These are phyloP conservation scores for Kwoniella newhampshirensis DNA, from an alignment of 768 basidiomycete species.

Conservation along the genomic window DNA sequence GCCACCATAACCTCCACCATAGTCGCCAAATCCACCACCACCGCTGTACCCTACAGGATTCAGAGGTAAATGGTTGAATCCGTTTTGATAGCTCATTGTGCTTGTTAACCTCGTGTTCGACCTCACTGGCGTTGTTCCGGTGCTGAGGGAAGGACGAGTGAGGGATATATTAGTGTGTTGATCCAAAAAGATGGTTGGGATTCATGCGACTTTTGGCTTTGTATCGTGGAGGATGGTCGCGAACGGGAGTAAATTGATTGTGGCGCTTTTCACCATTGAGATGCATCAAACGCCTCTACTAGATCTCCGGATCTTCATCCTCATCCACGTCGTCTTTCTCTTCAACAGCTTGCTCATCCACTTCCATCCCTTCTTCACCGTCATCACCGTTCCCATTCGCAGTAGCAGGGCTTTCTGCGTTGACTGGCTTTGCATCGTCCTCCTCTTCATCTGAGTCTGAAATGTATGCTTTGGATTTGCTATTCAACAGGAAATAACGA, in stretches of 20 bases:
- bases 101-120: not conserved
- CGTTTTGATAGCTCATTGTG: not conserved
- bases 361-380: constrained; percentile 3
- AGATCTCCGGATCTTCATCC: constrained; percentile 6
- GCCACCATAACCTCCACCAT: not conserved
- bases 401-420: not conserved
- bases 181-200: too few species aligned
- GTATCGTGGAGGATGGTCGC: too few species aligned
- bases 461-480: constrained; percentile 85
- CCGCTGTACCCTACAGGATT: not conserved
- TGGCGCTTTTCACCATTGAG: not conserved
- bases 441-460: constrained; percentile 72
- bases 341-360: constrained; percentile 7
- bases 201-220: not conserved
- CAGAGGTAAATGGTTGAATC: not conserved
- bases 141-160: too few species aligned
- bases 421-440: not conserved
- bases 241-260: not conserved
- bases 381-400: not conserved
- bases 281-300: not conserved
- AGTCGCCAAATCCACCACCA: constrained; percentile 1
- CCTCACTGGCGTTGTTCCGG: too few species aligned
- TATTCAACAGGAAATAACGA: constrained; percentile 47
- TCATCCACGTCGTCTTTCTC: not conserved
- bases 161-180: too few species aligned